phyloP scores from a whole-genome alignment of 2,329 filamentous ascomycete species.

The Colletotrichum sp. region DNA sequence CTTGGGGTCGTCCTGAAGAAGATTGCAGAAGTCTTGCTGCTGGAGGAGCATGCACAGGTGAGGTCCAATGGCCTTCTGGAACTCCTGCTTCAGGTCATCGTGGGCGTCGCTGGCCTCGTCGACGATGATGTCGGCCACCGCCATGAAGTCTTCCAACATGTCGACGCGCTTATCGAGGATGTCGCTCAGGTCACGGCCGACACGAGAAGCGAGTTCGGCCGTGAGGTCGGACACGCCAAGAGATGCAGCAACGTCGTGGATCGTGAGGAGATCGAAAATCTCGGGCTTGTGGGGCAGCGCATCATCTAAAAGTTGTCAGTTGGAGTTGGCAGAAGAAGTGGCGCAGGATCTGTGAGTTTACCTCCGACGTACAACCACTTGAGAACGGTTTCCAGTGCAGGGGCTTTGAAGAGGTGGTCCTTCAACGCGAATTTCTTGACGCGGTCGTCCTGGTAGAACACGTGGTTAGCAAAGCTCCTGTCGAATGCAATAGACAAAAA shows the following conservation, averaged over 20 bases:
- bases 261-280: background rate
- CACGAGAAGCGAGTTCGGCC: background rate
- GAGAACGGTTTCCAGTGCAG: background rate
- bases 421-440: background rate
- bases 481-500: no score
- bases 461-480: background rate
- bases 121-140: background rate
- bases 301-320: background rate
- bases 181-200: background rate
- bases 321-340: background rate
- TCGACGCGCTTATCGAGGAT: background rate
- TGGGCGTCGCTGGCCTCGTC: background rate
- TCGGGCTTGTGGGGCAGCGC: background rate
- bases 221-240: background rate
- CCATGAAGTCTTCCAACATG: background rate
- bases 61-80: background rate
- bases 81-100: background rate
- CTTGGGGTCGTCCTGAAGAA: background rate
- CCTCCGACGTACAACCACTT: constrained; percentile 1
- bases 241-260: background rate
- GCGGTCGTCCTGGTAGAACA: background rate
- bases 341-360: background rate
- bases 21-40: background rate
- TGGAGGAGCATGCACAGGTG: background rate
- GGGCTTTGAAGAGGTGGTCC: background rate